Evolutionary conservation across 306 rosid species (phyloP), one percentile per base, ranked within the genome.

Genomic region (Citrullus mucosospermus): DNA sequence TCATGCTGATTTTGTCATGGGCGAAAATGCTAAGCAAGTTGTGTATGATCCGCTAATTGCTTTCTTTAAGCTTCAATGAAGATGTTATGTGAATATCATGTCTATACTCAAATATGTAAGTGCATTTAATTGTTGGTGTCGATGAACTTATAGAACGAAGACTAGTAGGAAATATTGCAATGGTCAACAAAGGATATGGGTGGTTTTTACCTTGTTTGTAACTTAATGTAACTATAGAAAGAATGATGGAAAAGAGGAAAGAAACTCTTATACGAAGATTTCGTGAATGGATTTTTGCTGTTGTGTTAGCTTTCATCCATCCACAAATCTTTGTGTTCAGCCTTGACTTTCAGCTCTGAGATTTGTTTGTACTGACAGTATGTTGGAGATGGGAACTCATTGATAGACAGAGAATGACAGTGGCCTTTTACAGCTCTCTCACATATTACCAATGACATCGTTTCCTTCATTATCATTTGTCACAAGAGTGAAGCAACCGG

Each of bases 1-100:
- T 63, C 97, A 93, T 87, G 79, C 90, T 30, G 97, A 91, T 87
- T 93, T 84, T 85, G 90, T 93, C 79, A 83, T 93, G 92, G 93
- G 86, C 28, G 86, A 75, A 70, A 91, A 86, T 82, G 97, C 96
- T 62, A 82, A 86, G 72, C 84, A 82, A 83, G 87, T 79, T 82
- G 87, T 89, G 28, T 91, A 91, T 82, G 89, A 88, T 60, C 96
- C 97, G 82, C 84, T 91, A 22, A 81, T 93, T 48, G 84, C 94
- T 82, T 93, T 93, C 91, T 85, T 93, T 66, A 81, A 69, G 72
- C 90, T 80, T 79, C 87, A 88, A 58, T 91, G 86, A 88, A 58
- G 9, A 78, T 44, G 4, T 18, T 38, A 39, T 60, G 25, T 76
- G 67, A 76, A 22, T 38, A 57, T 57, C 66, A 41, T 48, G 58